Percentiles rank a stretch among this genome's conserved stretches.
Evolutionary conservation across 1,139 yeast species (phyloP).

Genomic region (Geotrichum phurueaensis): DNA sequence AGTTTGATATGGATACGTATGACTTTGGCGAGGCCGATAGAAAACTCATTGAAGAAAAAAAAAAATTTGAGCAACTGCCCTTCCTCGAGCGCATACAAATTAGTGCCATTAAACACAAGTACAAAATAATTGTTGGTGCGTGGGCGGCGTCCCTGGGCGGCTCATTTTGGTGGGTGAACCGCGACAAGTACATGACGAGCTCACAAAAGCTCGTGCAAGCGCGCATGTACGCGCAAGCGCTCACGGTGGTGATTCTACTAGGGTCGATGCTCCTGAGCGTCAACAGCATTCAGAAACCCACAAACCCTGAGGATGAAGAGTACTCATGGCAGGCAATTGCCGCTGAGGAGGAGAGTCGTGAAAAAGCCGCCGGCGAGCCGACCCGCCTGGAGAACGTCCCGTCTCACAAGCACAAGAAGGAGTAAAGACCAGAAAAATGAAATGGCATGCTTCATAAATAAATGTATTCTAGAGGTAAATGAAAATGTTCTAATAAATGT

Average conservation of each 20-base stretch:
- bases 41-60: conserved; percentile 13
- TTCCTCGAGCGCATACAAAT: conserved; percentile 8
- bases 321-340: conserved; percentile 32
- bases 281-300: neutral
- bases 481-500: neutral
- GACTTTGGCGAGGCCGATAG: conserved; percentile 16
- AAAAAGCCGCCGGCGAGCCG: conserved; percentile 22
- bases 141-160: conserved; percentile 89
- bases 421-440: neutral
- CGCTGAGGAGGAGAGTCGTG: conserved; percentile 29
- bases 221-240: conserved; percentile 88
- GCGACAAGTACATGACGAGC: conserved; percentile 68
- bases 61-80: conserved; percentile 12
- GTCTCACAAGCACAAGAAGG: neutral
- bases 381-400: neutral
- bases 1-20: conserved; percentile 27
- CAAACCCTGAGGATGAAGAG: conserved; percentile 30
- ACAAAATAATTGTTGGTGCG: conserved; percentile 65
- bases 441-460: neutral
- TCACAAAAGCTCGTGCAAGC: conserved; percentile 89
- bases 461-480: neutral
- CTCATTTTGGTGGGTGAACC: conserved; percentile 70
- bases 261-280: conserved; percentile 34
- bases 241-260: conserved; percentile 40
- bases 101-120: conserved; percentile 48